Evolutionary conservation across 169 alveolate genomes (phyloP).

Genomic region (Eimeria sp.): DNA sequence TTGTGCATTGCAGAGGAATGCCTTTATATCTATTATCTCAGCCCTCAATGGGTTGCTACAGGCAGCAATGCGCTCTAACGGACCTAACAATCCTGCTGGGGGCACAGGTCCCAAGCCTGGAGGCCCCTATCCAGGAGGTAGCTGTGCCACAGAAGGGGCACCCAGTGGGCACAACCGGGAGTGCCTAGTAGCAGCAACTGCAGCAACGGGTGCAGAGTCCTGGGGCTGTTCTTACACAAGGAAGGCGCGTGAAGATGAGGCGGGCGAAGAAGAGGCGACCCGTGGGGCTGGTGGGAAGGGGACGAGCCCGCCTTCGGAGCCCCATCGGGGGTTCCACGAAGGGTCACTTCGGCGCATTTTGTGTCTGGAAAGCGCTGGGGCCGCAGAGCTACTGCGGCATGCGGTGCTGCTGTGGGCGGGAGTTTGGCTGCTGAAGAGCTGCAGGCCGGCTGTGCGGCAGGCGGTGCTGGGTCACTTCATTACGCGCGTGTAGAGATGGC

Average conservation of each 20-base stretch:
- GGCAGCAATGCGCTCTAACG: background rate
- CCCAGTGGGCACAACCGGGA: background rate
- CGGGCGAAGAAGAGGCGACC: background rate
- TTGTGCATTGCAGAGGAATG: conserved; percentile 41
- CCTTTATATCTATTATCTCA: conserved; percentile 16
- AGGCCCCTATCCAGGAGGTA: background rate
- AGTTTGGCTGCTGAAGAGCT: conserved; percentile 53
- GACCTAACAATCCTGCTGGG: background rate
- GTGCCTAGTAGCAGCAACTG: background rate
- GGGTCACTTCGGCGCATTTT: background rate
- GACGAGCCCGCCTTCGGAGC: background rate
- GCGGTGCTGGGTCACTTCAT: conserved; percentile 56
- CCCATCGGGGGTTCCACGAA: background rate
- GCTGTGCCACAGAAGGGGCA: background rate
- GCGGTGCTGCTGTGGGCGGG: conserved; percentile 66
- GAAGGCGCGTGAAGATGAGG: background rate
- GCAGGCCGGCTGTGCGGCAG: conserved; percentile 45
- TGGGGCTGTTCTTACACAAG: background rate
- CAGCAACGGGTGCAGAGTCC: background rate
- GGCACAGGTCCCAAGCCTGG: background rate
- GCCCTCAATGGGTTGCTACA: conserved; percentile 57
- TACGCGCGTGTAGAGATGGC: conserved; percentile 2
- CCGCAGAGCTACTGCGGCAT: conserved; percentile 42
- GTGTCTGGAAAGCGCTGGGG: conserved; percentile 23
- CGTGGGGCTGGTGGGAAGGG: background rate